phyloP scores from a whole-genome alignment of 2,329 filamentous ascomycete genomes.

The Rosellinia necatrix region DNA sequence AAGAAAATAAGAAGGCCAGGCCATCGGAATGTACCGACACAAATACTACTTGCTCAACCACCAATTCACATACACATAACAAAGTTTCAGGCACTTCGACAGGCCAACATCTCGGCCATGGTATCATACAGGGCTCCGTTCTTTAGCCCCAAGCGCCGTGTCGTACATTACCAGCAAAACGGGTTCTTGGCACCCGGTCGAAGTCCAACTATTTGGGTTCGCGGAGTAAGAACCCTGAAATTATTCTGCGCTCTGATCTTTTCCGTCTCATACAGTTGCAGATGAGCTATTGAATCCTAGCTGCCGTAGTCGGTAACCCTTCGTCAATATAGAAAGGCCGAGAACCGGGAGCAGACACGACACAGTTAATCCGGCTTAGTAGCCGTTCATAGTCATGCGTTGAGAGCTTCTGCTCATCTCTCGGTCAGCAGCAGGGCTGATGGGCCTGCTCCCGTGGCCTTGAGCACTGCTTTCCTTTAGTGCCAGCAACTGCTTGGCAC shows the following conservation, averaged over 20 bases:
- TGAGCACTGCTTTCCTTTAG: conserved; percentile 97
- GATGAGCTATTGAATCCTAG: neutral
- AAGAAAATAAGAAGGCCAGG: conserved; percentile 50
- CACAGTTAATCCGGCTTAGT: conserved; percentile 61
- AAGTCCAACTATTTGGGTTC: conserved; percentile 25
- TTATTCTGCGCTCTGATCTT: conserved; percentile 19
- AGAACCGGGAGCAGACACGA: conserved; percentile 31
- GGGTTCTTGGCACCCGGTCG: conserved; percentile 33
- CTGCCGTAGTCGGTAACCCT: conserved; percentile 10
- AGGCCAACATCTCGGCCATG: conserved; percentile 31
- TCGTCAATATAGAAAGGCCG: conserved; percentile 23
- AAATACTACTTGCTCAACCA: conserved; percentile 46
- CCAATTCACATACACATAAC: conserved; percentile 44
- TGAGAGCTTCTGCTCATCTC: conserved; percentile 97
- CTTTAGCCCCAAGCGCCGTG: conserved; percentile 27
- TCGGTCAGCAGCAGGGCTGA: conserved; percentile 91
- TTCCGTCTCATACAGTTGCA: conserved; percentile 4
- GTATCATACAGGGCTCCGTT: conserved; percentile 35
- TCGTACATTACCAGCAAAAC: conserved; percentile 29
- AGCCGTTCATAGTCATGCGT: conserved; percentile 98
- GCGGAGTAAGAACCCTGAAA: conserved; percentile 29
- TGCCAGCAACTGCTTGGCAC: conserved; percentile 96
- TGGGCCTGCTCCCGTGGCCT: conserved; percentile 82
- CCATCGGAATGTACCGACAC: conserved; percentile 38
- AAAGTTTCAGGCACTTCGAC: conserved; percentile 35